These are phyloP conservation scores for Nothopassalora personata DNA, from an alignment of 2,329 filamentous ascomycete species.

Conservation along the genomic window DNA sequence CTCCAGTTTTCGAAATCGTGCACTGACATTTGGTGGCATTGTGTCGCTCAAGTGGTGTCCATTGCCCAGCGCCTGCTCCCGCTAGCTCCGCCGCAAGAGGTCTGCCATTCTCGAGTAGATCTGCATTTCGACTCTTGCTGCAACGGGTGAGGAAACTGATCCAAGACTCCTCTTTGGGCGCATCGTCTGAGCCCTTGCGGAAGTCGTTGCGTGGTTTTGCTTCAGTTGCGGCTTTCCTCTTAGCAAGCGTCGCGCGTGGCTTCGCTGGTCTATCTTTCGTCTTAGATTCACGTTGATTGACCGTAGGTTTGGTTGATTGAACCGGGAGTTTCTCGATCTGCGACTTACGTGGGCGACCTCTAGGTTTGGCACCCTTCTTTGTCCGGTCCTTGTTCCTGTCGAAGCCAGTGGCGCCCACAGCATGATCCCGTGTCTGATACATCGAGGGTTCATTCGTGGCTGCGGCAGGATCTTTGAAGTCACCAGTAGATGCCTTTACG, in stretches of 20 bases:
- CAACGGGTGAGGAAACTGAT: not conserved
- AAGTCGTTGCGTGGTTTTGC: not conserved
- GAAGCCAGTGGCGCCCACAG: not conserved
- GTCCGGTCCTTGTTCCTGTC: not conserved
- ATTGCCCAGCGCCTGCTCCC: not conserved
- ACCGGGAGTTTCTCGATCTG: not conserved
- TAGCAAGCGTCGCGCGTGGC: not conserved
- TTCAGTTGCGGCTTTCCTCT: not conserved
- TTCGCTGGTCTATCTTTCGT: not conserved
- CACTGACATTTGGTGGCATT: not conserved
- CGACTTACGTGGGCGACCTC: slow-evolving; percentile 6
- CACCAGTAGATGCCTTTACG: not conserved
- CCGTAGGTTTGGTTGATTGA: not conserved
- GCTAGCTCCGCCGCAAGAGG: not conserved
- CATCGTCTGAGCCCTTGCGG: not conserved
- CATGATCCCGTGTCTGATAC: not conserved
- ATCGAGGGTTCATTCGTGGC: not conserved
- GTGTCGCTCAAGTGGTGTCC: not conserved
- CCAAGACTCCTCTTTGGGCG: not conserved
- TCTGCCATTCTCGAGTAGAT: not conserved
- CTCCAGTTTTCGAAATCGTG: not conserved
- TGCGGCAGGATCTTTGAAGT: not conserved
- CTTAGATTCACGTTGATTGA: not conserved
- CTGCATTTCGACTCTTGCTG: not conserved
- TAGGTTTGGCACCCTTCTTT: not conserved